Base-by-base conservation (phyloP, 139 green algal genomes). In the Chlamydomonas applanata region DNA sequence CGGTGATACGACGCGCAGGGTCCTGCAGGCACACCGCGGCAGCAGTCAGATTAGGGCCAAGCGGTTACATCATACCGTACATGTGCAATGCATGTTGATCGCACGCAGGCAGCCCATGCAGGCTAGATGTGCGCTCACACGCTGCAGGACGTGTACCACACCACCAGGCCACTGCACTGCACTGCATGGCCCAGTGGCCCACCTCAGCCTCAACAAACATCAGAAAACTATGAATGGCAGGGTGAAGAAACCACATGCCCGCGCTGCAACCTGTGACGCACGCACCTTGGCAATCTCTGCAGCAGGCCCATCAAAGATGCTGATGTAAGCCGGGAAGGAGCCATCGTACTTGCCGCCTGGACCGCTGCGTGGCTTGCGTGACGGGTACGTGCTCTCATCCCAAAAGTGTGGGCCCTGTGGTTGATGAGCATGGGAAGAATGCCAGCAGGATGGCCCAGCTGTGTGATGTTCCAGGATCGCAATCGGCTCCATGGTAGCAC, bases 341-440 rank as follows among this genome's bases (percentile, higher is more conserved):
- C 81, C 81, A 44, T 86, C 76, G 53, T 86, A 86, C 24, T 52
- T 75, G 46, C 40, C 40, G 11, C 40, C 40, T 19, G 40, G 40
- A 19, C 7, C 7, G 40, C 7, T 19, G 40, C 40, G 40, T 49
- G 40, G 40, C 7, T 11, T 7, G 62, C 62, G 73, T 0, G 74
- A 56, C 3, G 82, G 82, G 66, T 75, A 87, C 2, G 68, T 53
- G 24, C 60, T 73, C 78, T 90, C 85, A 54, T 90, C 85, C 85
- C 85, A 90, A 32, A 90, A 90, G 62, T 90, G 85, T 0, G 85
- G 82, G 0, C 79, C 79, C 79, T 79, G 71, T n/a, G n/a, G n/a
- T n/a, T n/a, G n/a, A n/a, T n/a, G n/a, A n/a, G n/a, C n/a, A n/a
- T n/a, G n/a, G n/a, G n/a, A n/a, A n/a, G n/a, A n/a, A n/a, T n/a